phyloP scores from a whole-genome alignment of 192 early-diverging fungal species.

The Gamsiella multidivaricata region DNA sequence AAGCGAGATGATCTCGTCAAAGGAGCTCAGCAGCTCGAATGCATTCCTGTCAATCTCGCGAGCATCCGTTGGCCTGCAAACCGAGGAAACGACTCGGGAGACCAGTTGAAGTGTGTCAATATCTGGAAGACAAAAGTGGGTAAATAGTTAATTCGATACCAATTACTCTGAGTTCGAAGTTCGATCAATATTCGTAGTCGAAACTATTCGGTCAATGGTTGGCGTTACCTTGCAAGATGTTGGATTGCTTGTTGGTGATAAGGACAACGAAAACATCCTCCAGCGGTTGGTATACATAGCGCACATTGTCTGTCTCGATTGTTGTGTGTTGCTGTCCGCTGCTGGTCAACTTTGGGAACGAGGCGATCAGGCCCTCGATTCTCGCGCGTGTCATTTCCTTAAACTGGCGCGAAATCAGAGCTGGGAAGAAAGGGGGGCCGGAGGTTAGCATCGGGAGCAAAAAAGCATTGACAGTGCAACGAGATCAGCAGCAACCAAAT shows the following conservation, averaged over 20 bases:
- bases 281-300: conserved; percentile 98
- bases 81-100: conserved; percentile 90
- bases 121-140: conserved; percentile 59
- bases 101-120: conserved; percentile 96
- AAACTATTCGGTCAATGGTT: not conserved
- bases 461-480: not conserved
- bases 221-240: conserved; percentile 85
- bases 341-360: conserved; percentile 96
- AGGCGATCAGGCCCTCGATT: conserved; percentile 95
- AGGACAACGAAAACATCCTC: conserved; percentile 96
- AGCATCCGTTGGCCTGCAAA: conserved; percentile 88
- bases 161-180: too few relatives aligned
- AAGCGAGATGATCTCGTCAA: conserved; percentile 95
- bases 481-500: not conserved
- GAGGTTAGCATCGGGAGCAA: not conserved
- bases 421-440: conserved; percentile 48
- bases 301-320: conserved; percentile 95
- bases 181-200: too few relatives aligned
- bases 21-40: conserved; percentile 91
- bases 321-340: conserved; percentile 95
- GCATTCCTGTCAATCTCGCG: conserved; percentile 86
- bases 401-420: conserved; percentile 94
- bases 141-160: too few relatives aligned
- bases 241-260: conserved; percentile 96
- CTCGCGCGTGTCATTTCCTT: conserved; percentile 96